These are phyloP conservation scores for Dothiorella sarmentorum DNA, from an alignment of 2,329 filamentous ascomycete genomes.

Conservation along the genomic window DNA sequence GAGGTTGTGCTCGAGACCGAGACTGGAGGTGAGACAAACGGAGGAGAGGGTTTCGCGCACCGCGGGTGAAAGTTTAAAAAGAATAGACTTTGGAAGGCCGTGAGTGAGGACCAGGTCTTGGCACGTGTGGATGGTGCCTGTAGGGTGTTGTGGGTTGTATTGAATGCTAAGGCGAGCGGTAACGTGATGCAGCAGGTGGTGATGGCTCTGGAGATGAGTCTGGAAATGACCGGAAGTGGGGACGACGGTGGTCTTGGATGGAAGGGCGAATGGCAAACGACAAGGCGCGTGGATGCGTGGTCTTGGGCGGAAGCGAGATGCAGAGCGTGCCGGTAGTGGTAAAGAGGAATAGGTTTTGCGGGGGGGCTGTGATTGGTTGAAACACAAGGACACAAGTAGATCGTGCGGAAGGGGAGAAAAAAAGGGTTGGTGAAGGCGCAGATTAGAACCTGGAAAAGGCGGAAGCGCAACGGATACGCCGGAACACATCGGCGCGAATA, in stretches of 20 bases:
- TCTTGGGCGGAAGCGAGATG: too few relatives aligned
- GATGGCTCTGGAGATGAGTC: neutral
- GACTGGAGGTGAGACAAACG: neutral
- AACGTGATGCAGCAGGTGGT: neutral
- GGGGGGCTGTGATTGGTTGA: conserved; percentile 2
- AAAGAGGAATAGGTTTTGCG: neutral
- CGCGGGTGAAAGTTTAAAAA: neutral
- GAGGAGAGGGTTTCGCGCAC: neutral
- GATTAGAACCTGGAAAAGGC: conserved; percentile 12
- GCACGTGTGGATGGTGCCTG: neutral
- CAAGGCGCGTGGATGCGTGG: neutral
- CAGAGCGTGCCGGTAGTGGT: too few relatives aligned
- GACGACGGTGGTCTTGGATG: conserved; percentile 1
- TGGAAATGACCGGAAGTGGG: neutral
- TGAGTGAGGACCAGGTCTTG: neutral
- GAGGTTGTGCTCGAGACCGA: neutral
- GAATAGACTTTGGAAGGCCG: neutral
- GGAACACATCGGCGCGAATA: conserved; percentile 10
- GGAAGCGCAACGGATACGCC: conserved; percentile 10
- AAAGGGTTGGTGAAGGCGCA: conserved; percentile 2
- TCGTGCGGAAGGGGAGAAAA: neutral
- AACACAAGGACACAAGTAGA: neutral
- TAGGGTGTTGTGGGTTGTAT: neutral
- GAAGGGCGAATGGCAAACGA: neutral
- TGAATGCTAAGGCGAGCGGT: neutral